Base-by-base conservation (phyloP, 345 rosid species). In the Eucalyptus erythrocorys region DNA sequence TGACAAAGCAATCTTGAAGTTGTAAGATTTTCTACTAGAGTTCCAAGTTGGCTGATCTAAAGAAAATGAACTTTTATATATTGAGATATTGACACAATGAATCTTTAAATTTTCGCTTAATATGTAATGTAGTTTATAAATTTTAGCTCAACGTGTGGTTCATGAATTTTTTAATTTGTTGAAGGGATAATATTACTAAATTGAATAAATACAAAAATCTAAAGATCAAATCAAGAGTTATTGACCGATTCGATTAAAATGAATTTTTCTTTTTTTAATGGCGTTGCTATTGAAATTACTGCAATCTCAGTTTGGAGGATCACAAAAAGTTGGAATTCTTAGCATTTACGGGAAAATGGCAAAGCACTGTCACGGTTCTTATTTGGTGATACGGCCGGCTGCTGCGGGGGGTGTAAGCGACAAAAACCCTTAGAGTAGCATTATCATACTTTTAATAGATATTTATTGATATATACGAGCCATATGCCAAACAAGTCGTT, bases 401-500 rank as follows among this genome's bases (percentile, higher is more conserved):
- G 19, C 22, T 19, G 42, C 24, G 10, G 19, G 76, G n/a, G 32
- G 76, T n/a, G 40, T 64, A 64, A 64, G 17, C 2, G 37, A 34
- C 43, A 71, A 5, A 9, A 64, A 4, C 16, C 13, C 4, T 32
- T 8, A 3, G 24, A 51, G 57, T 4, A 51, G 55, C 24, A 51
- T 51, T 19, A 17, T 51, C 55, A 51, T 51, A 51, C 7, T 16
- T 19, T 3, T 3, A 3, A 19, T 51, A 51, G 2, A 7, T 51
- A 19, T 51, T 51, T 1, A 19, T 51, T 0, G 8, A 51, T 51
- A 51, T 2, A 7, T 3, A 19, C 10, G 10, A 7, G 9, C 57
- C 57, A 3, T 2, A 3, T 19, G 0, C 2, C 26, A 19, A 10
- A 7, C 0, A 16, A 47, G 96, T 95, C 94, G 97, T 96, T 96